Evolutionary conservation across 805 yeast genomes (phyloP), one percentile per base, ranked within the genome.

Genomic region (Ogataea paradorogensis): DNA sequence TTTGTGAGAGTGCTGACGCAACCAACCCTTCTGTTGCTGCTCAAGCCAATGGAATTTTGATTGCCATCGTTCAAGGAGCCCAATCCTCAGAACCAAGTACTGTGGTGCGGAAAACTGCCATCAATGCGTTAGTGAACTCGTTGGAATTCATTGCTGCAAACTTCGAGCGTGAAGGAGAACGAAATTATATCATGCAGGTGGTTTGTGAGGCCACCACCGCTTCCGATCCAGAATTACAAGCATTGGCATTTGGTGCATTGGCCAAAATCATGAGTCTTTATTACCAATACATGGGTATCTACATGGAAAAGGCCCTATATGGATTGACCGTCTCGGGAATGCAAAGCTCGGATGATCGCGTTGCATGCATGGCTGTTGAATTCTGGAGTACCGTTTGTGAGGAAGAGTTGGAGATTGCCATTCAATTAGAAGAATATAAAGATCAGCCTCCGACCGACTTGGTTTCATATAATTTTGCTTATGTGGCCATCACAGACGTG

Each of bases 311-410:
- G 69, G 99, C 99, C 2, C 68, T 93, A 38, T 93, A 84, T 53
- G 87, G 88, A 13, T 73, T 93, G 43, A 90, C 98, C 4, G 89
- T 91, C 30, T 67, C 81, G 15, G 97, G 98, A 30, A 93, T 93
- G 96, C 82, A 82, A 63, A 82, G 88, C 42, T 50, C 55, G 6
- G 84, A 87, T 65, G 95, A 85, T 55, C 78, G 78, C 53, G 98
- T 93, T 22, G 84, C 96, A 1, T 88, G 97, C 59, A 90, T 91
- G 97, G 97, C 99, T 22, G 93, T 93, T 42, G 99, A 93, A 67
- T 91, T 93, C 62, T 93, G 99, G 99, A 81, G 91, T 44, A 88
- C 99, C n/a, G 93, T 93, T n/a, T 90, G 98, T 69, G 99, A 93
- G 68, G 96, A 84, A 59, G 99, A 93, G 65, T 73, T 85, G 47